phyloP scores from a whole-genome alignment of 345 rosid species.

The Dovyalis caffra region DNA sequence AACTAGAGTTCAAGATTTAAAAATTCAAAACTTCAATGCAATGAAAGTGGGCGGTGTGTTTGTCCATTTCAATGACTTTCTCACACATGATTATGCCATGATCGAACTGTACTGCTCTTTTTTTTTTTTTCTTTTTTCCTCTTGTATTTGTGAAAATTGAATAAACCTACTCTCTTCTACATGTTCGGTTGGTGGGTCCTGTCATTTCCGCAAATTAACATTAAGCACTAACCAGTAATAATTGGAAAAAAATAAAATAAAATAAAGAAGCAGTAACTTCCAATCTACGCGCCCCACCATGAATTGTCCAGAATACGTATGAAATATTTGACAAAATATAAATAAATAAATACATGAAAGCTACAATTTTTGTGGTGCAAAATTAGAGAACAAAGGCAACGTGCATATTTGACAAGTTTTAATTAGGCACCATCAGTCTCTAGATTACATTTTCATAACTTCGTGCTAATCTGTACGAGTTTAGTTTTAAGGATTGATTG shows the following conservation, averaged over 20 bases:
- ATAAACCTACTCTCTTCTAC: not conserved
- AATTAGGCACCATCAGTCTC: not conserved
- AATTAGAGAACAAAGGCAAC: not conserved
- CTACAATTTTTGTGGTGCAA: not conserved
- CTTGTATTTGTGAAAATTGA: not conserved
- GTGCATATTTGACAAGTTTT: not conserved
- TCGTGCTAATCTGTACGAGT: not conserved
- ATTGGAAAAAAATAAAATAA: too few relatives aligned
- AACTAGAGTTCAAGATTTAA: not conserved
- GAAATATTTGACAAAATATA: too few relatives aligned
- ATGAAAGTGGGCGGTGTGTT: not conserved
- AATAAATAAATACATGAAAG: not conserved
- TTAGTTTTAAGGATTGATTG: too few relatives aligned
- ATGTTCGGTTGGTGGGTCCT: not conserved
- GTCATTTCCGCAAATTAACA: not conserved
- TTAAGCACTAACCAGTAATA: too few relatives aligned
- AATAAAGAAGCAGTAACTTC: too few relatives aligned
- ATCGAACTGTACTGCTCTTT: not conserved
- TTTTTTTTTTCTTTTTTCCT: not conserved
- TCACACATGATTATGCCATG: not conserved
- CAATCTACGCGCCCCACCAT: too few relatives aligned
- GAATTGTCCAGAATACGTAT: too few relatives aligned
- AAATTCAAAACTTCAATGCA: not conserved
- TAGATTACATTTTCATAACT: not conserved
- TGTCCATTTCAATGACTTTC: constrained; percentile 2